Evolutionary conservation across 1,284 basidiomycete genomes (phyloP), one percentile per base, ranked within the genome.

Genomic region (Tylopilus sp.): DNA sequence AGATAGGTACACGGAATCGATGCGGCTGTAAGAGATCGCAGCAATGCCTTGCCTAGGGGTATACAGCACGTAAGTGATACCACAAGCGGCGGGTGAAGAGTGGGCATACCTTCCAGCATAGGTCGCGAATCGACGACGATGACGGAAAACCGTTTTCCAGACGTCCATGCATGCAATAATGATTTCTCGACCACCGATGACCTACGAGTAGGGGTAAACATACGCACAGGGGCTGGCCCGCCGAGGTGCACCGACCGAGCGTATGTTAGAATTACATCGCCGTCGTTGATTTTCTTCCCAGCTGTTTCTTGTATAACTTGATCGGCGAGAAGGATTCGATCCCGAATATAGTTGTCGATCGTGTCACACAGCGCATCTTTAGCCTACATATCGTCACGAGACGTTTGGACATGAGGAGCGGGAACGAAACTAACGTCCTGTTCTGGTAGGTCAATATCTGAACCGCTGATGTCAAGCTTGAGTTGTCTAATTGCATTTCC

Each of bases 121-220:
- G 96, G 97, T 52, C 92, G 77, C 33, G 94, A 94, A 68, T 99
- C 97, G n/a, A 98, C 86, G 2, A 97, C 82, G 43, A 97, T 84
- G 13, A 97, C 96, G 2, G 86, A 89, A 65, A 99, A 97, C 46
- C 71, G 74, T 50, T 86, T 88, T 5, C 83, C 82, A 13, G 80
- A 78, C 39, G 78, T 74, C 61, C 87, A 85, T 1, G 95, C 92
- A 50, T 83, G 79, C 4, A 98, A 71, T 6, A 99, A 66, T 6
- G 93, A 86, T 54, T 90, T 90, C 67, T 99, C 93, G 3, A 99
- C 93, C 1, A 98, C 84, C 0, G 93, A 97, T 16, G 93, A 96
- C 69, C 93, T 94, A 55, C 8, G 16, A 39, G 46, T 38, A 38
- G 3, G 21, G 29, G n/a, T 59, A 45, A 62, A 42, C 46, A 43